A percentile compares a stretch with the other conserved stretches of the same genome.
phyloP scores from a whole-genome alignment of 2,329 filamentous ascomycete species.

The Alternaria consortialis region DNA sequence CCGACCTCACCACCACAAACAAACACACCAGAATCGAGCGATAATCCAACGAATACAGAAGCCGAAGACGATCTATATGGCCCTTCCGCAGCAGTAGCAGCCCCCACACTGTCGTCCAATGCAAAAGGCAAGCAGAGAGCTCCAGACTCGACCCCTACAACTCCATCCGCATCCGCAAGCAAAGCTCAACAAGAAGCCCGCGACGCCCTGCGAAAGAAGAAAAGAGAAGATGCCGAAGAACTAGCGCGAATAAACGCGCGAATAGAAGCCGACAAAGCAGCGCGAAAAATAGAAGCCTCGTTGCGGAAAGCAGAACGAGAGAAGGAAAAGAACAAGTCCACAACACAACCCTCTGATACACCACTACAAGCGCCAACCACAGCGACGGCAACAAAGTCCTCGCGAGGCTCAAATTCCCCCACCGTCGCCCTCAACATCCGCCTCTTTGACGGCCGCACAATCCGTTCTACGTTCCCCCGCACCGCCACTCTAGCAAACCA shows the following conservation, averaged over 20 bases:
- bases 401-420: constrained; percentile 41
- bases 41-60: not conserved
- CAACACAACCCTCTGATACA: constrained; percentile 12
- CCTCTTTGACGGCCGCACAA: constrained; percentile 82
- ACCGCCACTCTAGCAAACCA: constrained; percentile 68
- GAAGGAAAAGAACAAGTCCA: constrained; percentile 18
- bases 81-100: constrained; percentile 7
- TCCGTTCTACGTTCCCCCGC: constrained; percentile 76
- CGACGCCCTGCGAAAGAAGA: constrained; percentile 66
- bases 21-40: constrained; percentile 16
- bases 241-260: constrained; percentile 74
- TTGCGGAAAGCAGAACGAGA: constrained; percentile 48
- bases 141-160: constrained; percentile 44
- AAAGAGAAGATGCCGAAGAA: constrained; percentile 73
- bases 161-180: constrained; percentile 46
- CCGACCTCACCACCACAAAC: constrained; percentile 21
- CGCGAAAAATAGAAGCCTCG: constrained; percentile 61
- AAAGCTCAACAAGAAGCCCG: constrained; percentile 45
- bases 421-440: constrained; percentile 72
- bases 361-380: not conserved
- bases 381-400: constrained; percentile 25
- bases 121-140: constrained; percentile 56
- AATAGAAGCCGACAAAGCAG: constrained; percentile 79
- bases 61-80: constrained; percentile 19
- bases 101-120: constrained; percentile 27